Evolutionary conservation across 257 asterid genomes (phyloP), one percentile per base, ranked within the genome.

Genomic region (Ilex asprella): DNA sequence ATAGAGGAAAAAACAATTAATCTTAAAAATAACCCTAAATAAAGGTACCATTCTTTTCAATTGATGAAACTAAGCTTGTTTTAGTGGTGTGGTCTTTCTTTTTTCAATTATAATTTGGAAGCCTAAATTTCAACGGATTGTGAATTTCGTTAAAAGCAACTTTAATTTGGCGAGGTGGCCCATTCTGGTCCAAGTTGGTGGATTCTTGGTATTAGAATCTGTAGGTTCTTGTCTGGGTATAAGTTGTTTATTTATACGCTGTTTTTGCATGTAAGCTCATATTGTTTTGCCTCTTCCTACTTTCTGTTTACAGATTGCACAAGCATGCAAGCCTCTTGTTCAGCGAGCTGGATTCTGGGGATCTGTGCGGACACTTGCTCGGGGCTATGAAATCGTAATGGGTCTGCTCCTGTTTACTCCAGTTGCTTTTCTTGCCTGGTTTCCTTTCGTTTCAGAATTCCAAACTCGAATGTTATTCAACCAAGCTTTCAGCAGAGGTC

Each of bases 401-500:
- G 99, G 95, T 27, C 75, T 92, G 75, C 83, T 86, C 73, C 79
- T 92, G 60, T 92, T 92, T 80, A 87, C 99, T 2, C 97, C 96
- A 0, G 96, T 92, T 29, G 97, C 99, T 3, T 85, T 92, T 67
- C 94, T 92, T 13, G 99, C 99, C 10, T 92, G 97, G 97, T 86
- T 92, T 67, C 99, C 99, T 0, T 92, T 92, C 56, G 99, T 92
- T 4, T 92, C 99, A 0, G 99, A 92, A 64, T 92, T 92, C 78
- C 97, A 92, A 69, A 92, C 99, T 0, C 82, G 99, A 46, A 85
- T 92, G 95, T 57, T 92, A 78, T 92, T 89, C 89, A 92, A 92
- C 87, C 99, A 92, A 82, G 99, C 99, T 2, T 92, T 92, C 85
- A 92, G 99, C 60, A 73, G 96, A 85, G 99, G 99, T 56, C 97